A percentile compares a stretch with the other conserved stretches of the same genome.
Conservation (phyloP, 192 early-diverging fungal species). For the Entomortierella beljakovae region DNA sequence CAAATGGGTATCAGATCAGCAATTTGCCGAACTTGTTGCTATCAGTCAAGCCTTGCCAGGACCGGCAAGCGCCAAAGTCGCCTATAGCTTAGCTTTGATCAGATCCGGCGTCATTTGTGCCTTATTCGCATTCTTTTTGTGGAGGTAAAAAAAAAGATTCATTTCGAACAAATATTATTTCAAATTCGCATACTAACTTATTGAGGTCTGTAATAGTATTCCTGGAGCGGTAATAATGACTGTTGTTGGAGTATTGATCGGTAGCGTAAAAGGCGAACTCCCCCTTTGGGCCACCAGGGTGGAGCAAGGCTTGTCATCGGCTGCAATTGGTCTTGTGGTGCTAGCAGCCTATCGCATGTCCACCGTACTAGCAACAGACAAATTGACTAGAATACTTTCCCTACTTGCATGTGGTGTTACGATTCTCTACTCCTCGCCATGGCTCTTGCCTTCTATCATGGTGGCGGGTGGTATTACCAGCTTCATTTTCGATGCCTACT, state of each 20-base stretch:
- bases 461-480: slow-evolving; percentile 57
- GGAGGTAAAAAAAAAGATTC: slow-evolving; percentile 67
- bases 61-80: slow-evolving; percentile 64
- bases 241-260: slow-evolving; percentile 58
- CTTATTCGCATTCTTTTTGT: slow-evolving; percentile 60
- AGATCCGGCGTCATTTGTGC: slow-evolving; percentile 61
- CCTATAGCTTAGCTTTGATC: slow-evolving; percentile 62
- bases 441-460: slow-evolving; percentile 69
- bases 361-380: slow-evolving; percentile 47
- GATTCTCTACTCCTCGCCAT: slow-evolving; percentile 51
- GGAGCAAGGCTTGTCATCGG: slow-evolving; percentile 62
- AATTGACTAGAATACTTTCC: slow-evolving; percentile 41
- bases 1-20: slow-evolving; percentile 63
- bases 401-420: slow-evolving; percentile 41
- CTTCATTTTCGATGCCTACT: slow-evolving; percentile 25
- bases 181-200: too few relatives aligned
- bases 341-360: slow-evolving; percentile 63
- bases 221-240: slow-evolving; percentile 69
- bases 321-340: slow-evolving; percentile 71
- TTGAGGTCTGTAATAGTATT: too few relatives aligned
- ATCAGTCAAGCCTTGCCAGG: slow-evolving; percentile 75
- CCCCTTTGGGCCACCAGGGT: slow-evolving; percentile 63
- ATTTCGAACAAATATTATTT: too few relatives aligned
- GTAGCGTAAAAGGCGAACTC: slow-evolving; percentile 44
- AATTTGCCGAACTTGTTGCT: slow-evolving; percentile 76